These are phyloP conservation scores for Arthrobotrys megalospora DNA, from an alignment of 2,329 filamentous ascomycete species.

Conservation along the genomic window DNA sequence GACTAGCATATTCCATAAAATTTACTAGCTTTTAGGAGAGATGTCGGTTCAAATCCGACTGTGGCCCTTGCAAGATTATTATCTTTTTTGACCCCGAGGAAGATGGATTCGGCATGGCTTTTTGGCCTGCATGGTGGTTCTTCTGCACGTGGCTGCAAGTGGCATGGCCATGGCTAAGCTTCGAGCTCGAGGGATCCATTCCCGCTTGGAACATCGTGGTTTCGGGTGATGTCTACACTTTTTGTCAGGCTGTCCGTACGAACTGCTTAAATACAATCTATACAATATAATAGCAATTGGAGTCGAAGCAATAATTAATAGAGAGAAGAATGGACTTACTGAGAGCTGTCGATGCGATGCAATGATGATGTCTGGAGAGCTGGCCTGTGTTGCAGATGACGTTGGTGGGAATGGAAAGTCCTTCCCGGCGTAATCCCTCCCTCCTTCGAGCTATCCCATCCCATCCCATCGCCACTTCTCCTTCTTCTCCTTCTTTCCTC, in stretches of 20 bases:
- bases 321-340: no score
- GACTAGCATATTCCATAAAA: slow-evolving; percentile 41
- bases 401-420: slow-evolving; percentile 53
- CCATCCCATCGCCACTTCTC: slow-evolving; percentile 55
- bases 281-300: not conserved
- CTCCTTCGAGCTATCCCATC: slow-evolving; percentile 45
- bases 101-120: not conserved
- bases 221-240: not conserved
- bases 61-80: slow-evolving; percentile 12
- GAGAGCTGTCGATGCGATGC: not conserved
- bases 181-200: slow-evolving; percentile 12
- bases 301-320: not conserved
- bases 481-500: slow-evolving; percentile 25
- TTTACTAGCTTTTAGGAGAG: slow-evolving; percentile 19
- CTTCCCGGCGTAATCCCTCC: slow-evolving; percentile 19
- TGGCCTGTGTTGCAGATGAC: slow-evolving; percentile 52
- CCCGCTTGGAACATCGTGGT: slow-evolving; percentile 2
- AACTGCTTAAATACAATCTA: no score
- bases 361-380: not conserved
- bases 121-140: not conserved
- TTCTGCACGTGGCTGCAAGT: slow-evolving; percentile 10
- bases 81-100: slow-evolving; percentile 12
- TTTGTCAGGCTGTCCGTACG: not conserved
- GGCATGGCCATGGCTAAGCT: slow-evolving; percentile 5
- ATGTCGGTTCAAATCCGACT: slow-evolving; percentile 57